A percentile compares a stretch with the other conserved stretches of the same genome.
phyloP scores from a whole-genome alignment of 2,329 filamentous ascomycete species.

The Claviceps paspali region DNA sequence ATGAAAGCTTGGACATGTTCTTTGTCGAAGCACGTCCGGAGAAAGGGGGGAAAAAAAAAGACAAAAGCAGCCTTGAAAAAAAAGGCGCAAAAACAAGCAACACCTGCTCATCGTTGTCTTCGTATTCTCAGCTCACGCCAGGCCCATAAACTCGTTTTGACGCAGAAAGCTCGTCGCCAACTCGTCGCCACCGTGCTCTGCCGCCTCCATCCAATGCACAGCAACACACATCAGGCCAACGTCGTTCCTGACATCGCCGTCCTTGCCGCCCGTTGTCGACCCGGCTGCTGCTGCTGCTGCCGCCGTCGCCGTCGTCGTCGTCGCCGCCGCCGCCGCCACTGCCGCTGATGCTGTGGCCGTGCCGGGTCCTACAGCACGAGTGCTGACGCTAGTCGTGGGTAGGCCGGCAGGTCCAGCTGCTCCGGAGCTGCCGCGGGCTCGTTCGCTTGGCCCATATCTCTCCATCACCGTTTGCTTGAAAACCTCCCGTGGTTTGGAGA shows the following conservation, averaged over 20 bases:
- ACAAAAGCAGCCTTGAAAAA: no score
- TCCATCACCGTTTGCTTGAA: slow-evolving; percentile 83
- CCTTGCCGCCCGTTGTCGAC: slow-evolving; percentile 16
- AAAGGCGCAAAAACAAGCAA: no score
- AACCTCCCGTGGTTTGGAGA: slow-evolving; percentile 72
- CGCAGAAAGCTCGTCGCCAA: slow-evolving; percentile 69
- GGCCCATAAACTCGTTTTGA: slow-evolving; percentile 37
- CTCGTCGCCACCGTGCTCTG: slow-evolving; percentile 71
- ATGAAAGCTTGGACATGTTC: no score
- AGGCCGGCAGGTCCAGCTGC: slow-evolving; percentile 11
- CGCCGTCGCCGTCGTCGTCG: slow-evolving; percentile 32
- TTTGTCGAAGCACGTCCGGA: no score
- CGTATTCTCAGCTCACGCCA: slow-evolving; percentile 12
- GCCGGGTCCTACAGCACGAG: slow-evolving; percentile 11
- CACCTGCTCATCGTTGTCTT: no score
- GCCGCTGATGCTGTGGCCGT: slow-evolving; percentile 5
- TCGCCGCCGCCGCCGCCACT: slow-evolving; percentile 15
- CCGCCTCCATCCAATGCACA: slow-evolving; percentile 93
- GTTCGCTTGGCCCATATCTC: slow-evolving; percentile 34
- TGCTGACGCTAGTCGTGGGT: slow-evolving; percentile 11
- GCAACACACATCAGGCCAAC: slow-evolving; percentile 85
- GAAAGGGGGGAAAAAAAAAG: neutral
- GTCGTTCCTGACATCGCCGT: slow-evolving; percentile 50
- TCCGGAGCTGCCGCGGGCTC: slow-evolving; percentile 11
- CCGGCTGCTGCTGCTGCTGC: slow-evolving; percentile 9